Conservation (phyloP, 2,329 filamentous ascomycete species). For the Penicillium sp. region DNA sequence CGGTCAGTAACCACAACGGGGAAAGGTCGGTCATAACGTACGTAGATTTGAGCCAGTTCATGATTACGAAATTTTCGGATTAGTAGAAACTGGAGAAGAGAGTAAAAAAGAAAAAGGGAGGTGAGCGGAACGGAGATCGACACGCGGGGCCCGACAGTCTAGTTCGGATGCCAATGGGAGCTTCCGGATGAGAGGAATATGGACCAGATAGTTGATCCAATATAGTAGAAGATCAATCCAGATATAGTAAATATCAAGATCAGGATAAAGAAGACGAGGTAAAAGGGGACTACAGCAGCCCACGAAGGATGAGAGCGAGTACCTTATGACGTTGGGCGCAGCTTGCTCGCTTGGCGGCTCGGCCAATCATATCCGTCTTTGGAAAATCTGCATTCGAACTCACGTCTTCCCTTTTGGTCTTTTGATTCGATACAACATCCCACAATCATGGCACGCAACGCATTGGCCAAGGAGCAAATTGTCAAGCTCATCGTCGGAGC, state of each 20-base stretch:
- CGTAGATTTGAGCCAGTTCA: conserved; percentile 94
- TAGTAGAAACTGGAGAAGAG: conserved; percentile 9
- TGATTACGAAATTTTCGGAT: conserved; percentile 53
- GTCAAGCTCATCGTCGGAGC: conserved; percentile 98
- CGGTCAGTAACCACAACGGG: conserved; percentile 33
- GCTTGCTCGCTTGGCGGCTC: conserved; percentile 24
- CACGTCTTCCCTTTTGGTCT: conserved; percentile 4
- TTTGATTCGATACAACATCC: not conserved
- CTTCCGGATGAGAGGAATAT: not conserved
- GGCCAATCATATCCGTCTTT: conserved; percentile 20
- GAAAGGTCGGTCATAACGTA: conserved; percentile 49
- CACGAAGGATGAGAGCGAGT: not conserved
- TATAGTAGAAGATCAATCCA: not conserved
- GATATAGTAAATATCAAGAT: not conserved
- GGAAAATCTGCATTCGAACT: conserved; percentile 25
- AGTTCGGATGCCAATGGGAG: conserved; percentile 27
- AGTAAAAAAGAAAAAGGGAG: conserved; percentile 21
- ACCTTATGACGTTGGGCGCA: conserved; percentile 23
- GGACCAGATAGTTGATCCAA: conserved; percentile 1
- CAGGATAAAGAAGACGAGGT: not conserved
- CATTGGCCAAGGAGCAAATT: conserved; percentile 64
- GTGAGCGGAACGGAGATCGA: conserved; percentile 32
- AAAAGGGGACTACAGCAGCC: not conserved
- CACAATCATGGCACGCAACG: conserved; percentile 52
- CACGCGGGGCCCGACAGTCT: conserved; percentile 32